Evolutionary conservation across 805 yeast genomes (phyloP), one percentile per base, ranked within the genome.

Genomic region (Metschnikowia shivogae): DNA sequence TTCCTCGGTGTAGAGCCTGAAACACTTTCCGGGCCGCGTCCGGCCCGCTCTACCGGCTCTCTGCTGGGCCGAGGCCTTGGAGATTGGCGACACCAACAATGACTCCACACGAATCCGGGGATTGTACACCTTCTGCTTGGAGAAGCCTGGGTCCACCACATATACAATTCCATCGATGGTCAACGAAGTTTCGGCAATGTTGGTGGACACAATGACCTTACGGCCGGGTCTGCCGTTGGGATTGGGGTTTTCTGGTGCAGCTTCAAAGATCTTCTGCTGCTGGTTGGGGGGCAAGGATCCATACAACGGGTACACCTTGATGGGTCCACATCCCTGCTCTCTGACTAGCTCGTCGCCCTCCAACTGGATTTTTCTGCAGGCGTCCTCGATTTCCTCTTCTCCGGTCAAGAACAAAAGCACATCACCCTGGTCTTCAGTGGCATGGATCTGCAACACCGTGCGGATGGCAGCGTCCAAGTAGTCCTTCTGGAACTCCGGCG

Each of bases 41-140:
- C 99, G 92, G 72, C 99, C 99, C 45, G 99, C 99, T 78, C 99
- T 87, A 78, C 99, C 99, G 30, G 98, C 98, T 68, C 99, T 81
- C 68, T 92, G 99, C 68, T 92, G 97, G 1, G 99, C 96, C 39
- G 95, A 84, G 0, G 99, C 99, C 68, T 89, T 90, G 9, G 98
- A 90, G 50, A 93, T 90, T 31, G 98, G 98, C 7, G 97, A 87
- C 4, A 93, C 98, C 43, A 92, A 74, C 55, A 92, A 73, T 0
- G 97, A 89, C 66, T 92, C 97, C 27, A 92, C 97, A 65, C 99
- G 79, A 47, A 92, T 87, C 65, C 97, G 79, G 41, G 99, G 98
- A 63, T 92, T 93, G 69, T 89, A 92, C 46, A 90, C 97, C 59
- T 93, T 92, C 67, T 93, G 97, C 61, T 92, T 92, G 13, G 96